Evolutionary conservation across 192 early-diverging fungal genomes (phyloP).

Genomic region (Endogone sp.): DNA sequence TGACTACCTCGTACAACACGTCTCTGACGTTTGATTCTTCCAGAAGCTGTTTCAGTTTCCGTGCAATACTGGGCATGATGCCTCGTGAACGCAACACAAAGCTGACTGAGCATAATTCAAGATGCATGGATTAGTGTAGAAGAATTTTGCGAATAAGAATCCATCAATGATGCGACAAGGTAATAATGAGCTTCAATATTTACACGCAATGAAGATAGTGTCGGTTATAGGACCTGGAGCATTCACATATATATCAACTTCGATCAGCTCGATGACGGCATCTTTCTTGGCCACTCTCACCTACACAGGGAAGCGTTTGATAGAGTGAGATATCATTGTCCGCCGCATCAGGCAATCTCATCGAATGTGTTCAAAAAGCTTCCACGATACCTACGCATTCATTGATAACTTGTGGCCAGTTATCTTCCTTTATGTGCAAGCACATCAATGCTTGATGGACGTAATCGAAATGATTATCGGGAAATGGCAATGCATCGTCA

Average conservation of each 20-base stretch:
- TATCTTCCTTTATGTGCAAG: no score
- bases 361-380: no score
- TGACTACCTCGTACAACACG: background rate
- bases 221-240: background rate
- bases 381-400: no score
- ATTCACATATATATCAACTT: background rate
- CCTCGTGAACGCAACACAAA: background rate
- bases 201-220: background rate
- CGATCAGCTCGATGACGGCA: background rate
- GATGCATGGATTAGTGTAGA: background rate
- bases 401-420: no score
- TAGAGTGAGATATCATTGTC: no score
- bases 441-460: conserved; percentile 2
- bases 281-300: background rate
- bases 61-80: background rate
- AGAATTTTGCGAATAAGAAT: background rate
- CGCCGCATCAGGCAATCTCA: no score
- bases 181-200: background rate
- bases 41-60: background rate
- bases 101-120: background rate
- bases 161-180: no score
- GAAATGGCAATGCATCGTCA: conserved; percentile 5
- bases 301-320: background rate
- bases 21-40: background rate
- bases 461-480: conserved; percentile 13